Evolutionary conservation across 495 filamentous ascomycete species (phyloP), one percentile per base, ranked within the genome.

Genomic region (Bacidia gigantensis): DNA sequence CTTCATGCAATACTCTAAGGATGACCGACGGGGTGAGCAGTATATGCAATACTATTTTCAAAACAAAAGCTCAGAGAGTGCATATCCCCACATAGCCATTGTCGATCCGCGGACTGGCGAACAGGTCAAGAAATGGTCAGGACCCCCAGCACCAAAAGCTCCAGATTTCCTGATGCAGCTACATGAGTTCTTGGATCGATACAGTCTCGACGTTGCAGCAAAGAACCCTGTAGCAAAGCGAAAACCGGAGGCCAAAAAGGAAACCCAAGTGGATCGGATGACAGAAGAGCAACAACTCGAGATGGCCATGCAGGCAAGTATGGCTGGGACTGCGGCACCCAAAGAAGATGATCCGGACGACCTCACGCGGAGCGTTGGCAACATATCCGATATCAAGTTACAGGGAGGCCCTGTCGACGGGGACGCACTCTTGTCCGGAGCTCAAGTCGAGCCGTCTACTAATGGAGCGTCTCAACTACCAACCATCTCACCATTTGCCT

Each of bases 271-370:
- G 24, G 83, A 82, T 45, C 79, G 83, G 5, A 90, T 98, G 83
- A 95, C 87, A 0, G 92, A 98, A 60, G 89, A 96, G 57, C 88
- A 98, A 65, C 90, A 90, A 88, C 72, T 98, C 60, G 82, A 93
- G 64, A 79, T 95, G 74, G 92, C 93, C 0, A 65, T 98, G 67
- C 78, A 86, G 59, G 90, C 92, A 66, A 94, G 87, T 59, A 70
- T 95, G 2, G 80, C 64, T 3, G 63, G 53, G 20, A 47, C 58
- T 39, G 61, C 55, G 18, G 52, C 65, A 21, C 57, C 65, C 9
- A 59, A 70, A 62, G 60, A 66, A 53, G 46, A 72, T 51, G 90
- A 98, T 64, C 90, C 89, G 0, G 90, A 97, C 67, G 82, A 83
- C 26, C 69, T 95, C 53, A 96, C 92, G 1, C 80, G 81, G 55